A percentile compares a stretch with the other conserved stretches of the same genome.
These are phyloP conservation scores for Phytophthora sp. DNA, from an alignment of 352 stramenopile genomes.

Conservation along the genomic window DNA sequence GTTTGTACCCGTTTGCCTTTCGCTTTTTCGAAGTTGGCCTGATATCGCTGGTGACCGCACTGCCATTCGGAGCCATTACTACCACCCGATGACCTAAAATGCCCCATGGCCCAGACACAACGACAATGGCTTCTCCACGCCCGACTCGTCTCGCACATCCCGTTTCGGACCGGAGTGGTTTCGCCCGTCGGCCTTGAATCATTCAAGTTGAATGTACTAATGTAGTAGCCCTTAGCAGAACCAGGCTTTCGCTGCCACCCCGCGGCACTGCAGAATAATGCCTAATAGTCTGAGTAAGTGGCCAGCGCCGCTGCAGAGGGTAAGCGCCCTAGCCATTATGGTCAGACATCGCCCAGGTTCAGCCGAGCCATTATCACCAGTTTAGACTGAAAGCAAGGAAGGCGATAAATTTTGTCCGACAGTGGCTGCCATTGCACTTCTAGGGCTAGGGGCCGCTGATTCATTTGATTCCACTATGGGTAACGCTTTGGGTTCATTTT, in stretches of 20 bases:
- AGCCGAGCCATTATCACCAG: too few relatives aligned
- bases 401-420: conserved; percentile 15
- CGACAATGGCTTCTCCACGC: not conserved
- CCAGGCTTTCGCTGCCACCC: too few relatives aligned
- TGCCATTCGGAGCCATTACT: conserved; percentile 9
- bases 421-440: conserved; percentile 8
- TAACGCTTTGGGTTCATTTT: conserved; percentile 37
- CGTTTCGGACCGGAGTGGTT: conserved; percentile 21
- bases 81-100: too few relatives aligned
- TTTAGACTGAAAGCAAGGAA: too few relatives aligned
- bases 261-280: too few relatives aligned
- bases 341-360: too few relatives aligned
- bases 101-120: too few relatives aligned
- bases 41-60: conserved; percentile 14
- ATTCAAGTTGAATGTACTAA: too few relatives aligned
- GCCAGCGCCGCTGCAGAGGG: too few relatives aligned
- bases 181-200: too few relatives aligned
- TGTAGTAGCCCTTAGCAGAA: not conserved
- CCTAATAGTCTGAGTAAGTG: too few relatives aligned
- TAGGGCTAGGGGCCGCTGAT: conserved; percentile 7
- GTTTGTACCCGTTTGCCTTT: not conserved
- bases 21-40: conserved; percentile 7
- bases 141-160: not conserved
- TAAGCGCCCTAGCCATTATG: too few relatives aligned
- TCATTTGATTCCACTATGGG: conserved; percentile 21